Conservation (phyloP, 768 basidiomycete species). For the Pleurotus sapidus region DNA sequence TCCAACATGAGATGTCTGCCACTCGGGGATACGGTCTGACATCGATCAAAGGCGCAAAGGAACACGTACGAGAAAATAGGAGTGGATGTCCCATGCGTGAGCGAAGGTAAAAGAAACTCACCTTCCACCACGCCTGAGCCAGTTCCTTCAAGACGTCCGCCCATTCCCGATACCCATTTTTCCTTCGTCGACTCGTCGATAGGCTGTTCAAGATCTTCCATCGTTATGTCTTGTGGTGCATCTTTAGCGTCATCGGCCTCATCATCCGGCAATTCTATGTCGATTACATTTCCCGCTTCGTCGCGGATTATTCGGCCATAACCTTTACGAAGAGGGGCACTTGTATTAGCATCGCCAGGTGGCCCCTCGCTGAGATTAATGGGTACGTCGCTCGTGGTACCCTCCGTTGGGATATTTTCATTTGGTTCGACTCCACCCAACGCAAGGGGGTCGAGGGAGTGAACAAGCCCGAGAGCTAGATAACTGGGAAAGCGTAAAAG, state of each 20-base stretch:
- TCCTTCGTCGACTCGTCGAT: slow-evolving; percentile 27
- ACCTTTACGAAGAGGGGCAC: slow-evolving; percentile 47
- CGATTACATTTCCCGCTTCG: slow-evolving; percentile 68
- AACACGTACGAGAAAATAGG: slow-evolving; percentile 9
- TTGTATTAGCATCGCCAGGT: slow-evolving; percentile 12
- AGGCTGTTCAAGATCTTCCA: slow-evolving; percentile 38
- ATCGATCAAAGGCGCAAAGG: neutral
- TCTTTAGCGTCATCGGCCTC: slow-evolving; percentile 30
- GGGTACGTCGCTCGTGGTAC: slow-evolving; percentile 11
- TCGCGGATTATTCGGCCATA: slow-evolving; percentile 85
- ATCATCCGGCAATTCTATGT: slow-evolving; percentile 62
- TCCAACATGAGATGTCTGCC: neutral
- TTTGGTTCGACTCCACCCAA: slow-evolving; percentile 66
- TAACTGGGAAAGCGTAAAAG: slow-evolving; percentile 48
- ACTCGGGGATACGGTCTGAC: neutral
- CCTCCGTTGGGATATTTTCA: slow-evolving; percentile 13
- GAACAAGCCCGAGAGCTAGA: slow-evolving; percentile 68
- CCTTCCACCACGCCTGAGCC: slow-evolving; percentile 34
- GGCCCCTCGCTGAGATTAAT: slow-evolving; percentile 10
- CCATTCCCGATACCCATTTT: slow-evolving; percentile 39
- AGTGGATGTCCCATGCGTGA: slow-evolving; percentile 5
- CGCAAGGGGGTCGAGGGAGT: slow-evolving; percentile 62
- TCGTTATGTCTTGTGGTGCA: slow-evolving; percentile 26
- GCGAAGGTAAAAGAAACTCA: slow-evolving; percentile 16
- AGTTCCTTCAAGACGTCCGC: slow-evolving; percentile 16